Conservation (phyloP, 345 rosid genomes). For the Eucalyptus curtisii region DNA sequence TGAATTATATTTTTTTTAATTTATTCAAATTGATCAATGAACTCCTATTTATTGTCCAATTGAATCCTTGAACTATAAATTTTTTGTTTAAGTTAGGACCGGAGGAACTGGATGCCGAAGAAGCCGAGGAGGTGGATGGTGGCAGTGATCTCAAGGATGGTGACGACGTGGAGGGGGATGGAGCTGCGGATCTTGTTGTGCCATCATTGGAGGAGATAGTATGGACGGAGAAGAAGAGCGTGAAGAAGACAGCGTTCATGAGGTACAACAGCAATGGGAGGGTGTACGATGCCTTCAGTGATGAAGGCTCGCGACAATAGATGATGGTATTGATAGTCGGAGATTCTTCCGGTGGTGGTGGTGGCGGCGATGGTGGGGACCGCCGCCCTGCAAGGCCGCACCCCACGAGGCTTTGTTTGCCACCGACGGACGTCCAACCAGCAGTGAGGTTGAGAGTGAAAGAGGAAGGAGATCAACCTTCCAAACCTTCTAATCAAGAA, state of each 20-base stretch:
- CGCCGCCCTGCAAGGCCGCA: background rate
- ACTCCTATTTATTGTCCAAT: background rate
- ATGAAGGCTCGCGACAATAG: background rate
- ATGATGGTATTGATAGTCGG: background rate
- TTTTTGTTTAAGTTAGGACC: conserved; percentile 12
- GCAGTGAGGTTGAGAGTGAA: background rate
- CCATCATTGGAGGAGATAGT: conserved; percentile 80
- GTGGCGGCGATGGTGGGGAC: background rate
- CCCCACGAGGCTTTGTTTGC: background rate
- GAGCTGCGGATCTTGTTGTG: conserved; percentile 82
- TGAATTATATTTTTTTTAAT: background rate
- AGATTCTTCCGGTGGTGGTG: background rate
- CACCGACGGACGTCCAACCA: background rate
- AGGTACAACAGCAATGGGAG: conserved; percentile 70
- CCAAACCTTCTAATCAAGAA: background rate
- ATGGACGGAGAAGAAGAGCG: conserved; percentile 80
- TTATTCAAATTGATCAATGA: too few species aligned
- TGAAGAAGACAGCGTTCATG: conserved; percentile 71
- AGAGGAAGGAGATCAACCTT: background rate
- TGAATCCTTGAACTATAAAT: background rate
- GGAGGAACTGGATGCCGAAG: conserved; percentile 75
- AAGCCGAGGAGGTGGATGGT: conserved; percentile 65
- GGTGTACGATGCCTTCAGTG: conserved; percentile 66
- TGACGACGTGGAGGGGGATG: conserved; percentile 65
- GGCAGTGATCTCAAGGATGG: conserved; percentile 57